Evolutionary conservation across 345 rosid genomes (phyloP), one percentile per base, ranked within the genome.

Genomic region (Eucalyptus rudis): DNA sequence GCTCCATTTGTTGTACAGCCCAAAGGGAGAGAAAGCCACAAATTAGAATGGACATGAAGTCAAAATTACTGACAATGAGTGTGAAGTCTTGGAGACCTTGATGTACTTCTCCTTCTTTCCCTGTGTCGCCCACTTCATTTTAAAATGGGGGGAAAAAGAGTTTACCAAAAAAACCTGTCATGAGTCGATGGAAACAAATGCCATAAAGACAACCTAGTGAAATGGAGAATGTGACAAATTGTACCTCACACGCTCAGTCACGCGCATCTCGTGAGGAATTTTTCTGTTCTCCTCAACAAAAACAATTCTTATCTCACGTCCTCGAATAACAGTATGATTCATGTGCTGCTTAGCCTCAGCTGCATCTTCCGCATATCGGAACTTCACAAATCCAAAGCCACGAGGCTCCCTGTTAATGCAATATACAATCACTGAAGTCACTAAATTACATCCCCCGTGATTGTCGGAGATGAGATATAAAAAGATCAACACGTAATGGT

Each of bases 301-400:
- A 86, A 96, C 99, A 91, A 97, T 97, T 87, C 96, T 91, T 86
- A 97, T 95, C 95, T 97, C 99, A 43, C 99, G 97, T 49, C 99
- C 99, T 90, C 99, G 99, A 90, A 97, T 95, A 88, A 95, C 90
- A 90, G 93, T 91, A 90, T 96, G 96, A 90, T 97, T 92, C 97
- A 97, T 94, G 11, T 96, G 92, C 89, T 95, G 94, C 93, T 95
- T 94, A 7, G 99, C 99, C 92, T 96, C 96, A 86, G 99, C 96
- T 20, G 99, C 99, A 94, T 97, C 99, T 92, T 97, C 99, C 90
- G 94, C 96, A 90, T 95, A 94, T 13, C 96, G 94, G 36, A 91
- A 97, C 96, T 96, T 97, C 89, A 97, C 97, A 93, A 97, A 97
- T 86, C 99, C 99, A 92, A 97, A 97, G 81, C 99, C 99, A 40